Evolutionary conservation across 2,329 filamentous ascomycete species (phyloP), one percentile per base, ranked within the genome.

Genomic region (Celoporthe dispersa): DNA sequence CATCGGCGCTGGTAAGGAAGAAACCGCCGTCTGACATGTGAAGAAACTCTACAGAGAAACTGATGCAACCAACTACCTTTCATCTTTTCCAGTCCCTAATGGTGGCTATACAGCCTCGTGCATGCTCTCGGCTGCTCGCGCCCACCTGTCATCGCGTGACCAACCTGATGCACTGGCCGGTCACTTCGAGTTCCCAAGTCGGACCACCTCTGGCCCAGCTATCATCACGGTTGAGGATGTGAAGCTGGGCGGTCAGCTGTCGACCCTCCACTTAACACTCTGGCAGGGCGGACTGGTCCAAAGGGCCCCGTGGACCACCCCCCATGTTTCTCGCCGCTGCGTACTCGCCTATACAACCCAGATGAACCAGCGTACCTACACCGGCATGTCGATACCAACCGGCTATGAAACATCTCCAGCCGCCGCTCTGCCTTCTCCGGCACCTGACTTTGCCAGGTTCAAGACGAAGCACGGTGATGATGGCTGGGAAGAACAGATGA

Each of bases 311-410:
- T 84, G 80, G 79, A 75, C 81, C 66, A 75, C 79, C 1, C 68
- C 74, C 8, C 70, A 73, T 0, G 70, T 75, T 3, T 77, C 80
- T 0, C 77, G 77, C 19, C 76, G 76, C 39, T 75, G 75, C 14
- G 73, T 82, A 2, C 74, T 78, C 12, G 80, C 76, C 6, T 84
- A 84, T 74, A 67, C 84, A n/a, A 84, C 80, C 51, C 82, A 81
- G 73, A 75, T 77, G 5, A 72, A 78, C 66, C 73, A 83, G 6
- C 69, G 70, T 5, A 73, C 74, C 5, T 68, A 74, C 12, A 78
- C 79, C 0, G 73, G 68, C 7, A 80, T 77, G 71, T 25, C 64
- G 3, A 64, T 78, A 11, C 70, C 66, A 5, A 62, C 73, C 1
- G 64, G 68, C 44, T 70, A n/a, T 12, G 57, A 64, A 25, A 22